Conservation (phyloP, 805 yeast genomes). For the Candida silvicultrix region DNA sequence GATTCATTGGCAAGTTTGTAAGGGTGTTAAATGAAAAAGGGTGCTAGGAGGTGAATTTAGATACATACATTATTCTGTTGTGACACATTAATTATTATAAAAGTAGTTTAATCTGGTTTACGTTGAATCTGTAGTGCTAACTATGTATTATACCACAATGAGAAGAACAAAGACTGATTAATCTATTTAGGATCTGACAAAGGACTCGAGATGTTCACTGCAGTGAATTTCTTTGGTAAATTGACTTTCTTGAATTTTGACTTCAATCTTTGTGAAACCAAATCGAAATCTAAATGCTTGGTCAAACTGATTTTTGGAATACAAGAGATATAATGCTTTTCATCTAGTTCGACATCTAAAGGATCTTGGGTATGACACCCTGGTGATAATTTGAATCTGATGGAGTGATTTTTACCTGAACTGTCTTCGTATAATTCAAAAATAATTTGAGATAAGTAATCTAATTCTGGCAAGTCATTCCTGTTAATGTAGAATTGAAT, state of each 20-base stretch:
- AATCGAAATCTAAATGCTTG: slow-evolving; percentile 87
- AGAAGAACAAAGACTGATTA: no score
- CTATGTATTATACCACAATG: no score
- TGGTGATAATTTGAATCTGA: slow-evolving; percentile 87
- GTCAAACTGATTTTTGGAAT: slow-evolving; percentile 88
- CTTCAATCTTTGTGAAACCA: slow-evolving; percentile 74
- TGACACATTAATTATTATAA: not conserved
- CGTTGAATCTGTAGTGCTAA: no score
- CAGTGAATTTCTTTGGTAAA: slow-evolving; percentile 86
- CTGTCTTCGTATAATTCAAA: slow-evolving; percentile 90
- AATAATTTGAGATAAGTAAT: slow-evolving; percentile 87
- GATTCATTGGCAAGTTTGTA: slow-evolving; percentile 66
- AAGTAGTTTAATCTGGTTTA: not conserved
- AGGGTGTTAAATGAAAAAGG: not conserved
- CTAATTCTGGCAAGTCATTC: slow-evolving; percentile 94
- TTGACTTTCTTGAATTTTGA: slow-evolving; percentile 81
- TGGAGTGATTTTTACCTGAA: slow-evolving; percentile 75
- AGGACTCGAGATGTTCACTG: slow-evolving; percentile 81
- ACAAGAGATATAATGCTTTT: slow-evolving; percentile 93
- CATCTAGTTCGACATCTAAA: slow-evolving; percentile 91
- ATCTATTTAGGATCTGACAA: slow-evolving; percentile 16
- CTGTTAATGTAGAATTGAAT: slow-evolving; percentile 93
- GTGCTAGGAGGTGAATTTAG: not conserved
- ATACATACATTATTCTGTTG: not conserved
- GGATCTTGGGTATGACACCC: slow-evolving; percentile 99